Evolutionary conservation across 352 stramenopile species (phyloP).

Genomic region (Phytophthora litchii): DNA sequence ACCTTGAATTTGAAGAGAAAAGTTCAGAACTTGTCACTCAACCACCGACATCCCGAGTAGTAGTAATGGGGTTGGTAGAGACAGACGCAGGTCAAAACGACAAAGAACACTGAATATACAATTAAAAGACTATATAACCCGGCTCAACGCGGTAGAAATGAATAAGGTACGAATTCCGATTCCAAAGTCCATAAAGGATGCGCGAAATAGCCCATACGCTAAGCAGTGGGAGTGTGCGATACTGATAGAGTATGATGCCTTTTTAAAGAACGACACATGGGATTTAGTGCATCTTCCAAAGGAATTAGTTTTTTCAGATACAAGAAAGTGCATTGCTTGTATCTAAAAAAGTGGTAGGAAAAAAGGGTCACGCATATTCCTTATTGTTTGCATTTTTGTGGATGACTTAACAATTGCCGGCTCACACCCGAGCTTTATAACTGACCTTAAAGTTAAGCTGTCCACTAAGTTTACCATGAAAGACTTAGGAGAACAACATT

Average conservation of each 20-base stretch:
- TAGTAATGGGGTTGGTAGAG: not conserved
- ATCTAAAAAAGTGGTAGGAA: constrained; percentile 15
- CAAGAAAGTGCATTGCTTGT: constrained; percentile 22
- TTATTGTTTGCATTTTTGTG: constrained; percentile 13
- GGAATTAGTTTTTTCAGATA: constrained; percentile 3
- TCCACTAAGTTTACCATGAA: constrained; percentile 12
- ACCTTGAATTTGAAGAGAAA: not conserved
- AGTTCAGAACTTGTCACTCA: not conserved
- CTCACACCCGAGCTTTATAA: constrained; percentile 6
- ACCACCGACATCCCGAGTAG: not conserved
- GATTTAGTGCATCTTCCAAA: not conserved
- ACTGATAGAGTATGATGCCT: constrained; percentile 4
- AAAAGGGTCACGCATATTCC: not conserved
- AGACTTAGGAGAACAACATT: constrained; percentile 1
- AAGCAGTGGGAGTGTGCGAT: constrained; percentile 12
- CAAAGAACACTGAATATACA: not conserved
- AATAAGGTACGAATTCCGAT: constrained; percentile 4
- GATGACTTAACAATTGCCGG: constrained; percentile 11
- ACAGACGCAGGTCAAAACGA: constrained; percentile 1
- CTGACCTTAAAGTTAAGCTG: constrained; percentile 1
- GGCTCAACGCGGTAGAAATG: constrained; percentile 2
- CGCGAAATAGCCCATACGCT: constrained; percentile 1
- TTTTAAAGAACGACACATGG: constrained; percentile 5
- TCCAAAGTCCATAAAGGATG: constrained; percentile 10
- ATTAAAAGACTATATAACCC: not conserved